Percentiles rank a stretch among this genome's conserved stretches.
phyloP scores from a whole-genome alignment of 352 stramenopile genomes.

The Pythium myriotylum region DNA sequence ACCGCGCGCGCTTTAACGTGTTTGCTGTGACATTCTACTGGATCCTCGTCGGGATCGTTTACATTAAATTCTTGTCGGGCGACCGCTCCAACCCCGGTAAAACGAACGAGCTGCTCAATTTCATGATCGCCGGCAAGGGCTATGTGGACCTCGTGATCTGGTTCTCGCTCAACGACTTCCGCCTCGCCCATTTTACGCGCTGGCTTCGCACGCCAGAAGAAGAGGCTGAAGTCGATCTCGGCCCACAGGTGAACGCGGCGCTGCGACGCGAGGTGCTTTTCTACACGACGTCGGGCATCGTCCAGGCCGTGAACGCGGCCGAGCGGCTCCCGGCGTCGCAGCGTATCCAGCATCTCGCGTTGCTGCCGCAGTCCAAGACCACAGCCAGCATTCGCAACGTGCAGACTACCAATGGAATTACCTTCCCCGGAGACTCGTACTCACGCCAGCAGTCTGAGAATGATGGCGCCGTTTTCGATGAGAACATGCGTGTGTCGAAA shows the following conservation, averaged over 20 bases:
- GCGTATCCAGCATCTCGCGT: conserved; percentile 80
- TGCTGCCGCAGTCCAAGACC: conserved; percentile 76
- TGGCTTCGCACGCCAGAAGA: conserved; percentile 57
- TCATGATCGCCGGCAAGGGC: conserved; percentile 84
- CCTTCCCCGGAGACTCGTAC: conserved; percentile 36
- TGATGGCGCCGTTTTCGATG: conserved; percentile 54
- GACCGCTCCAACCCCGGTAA: conserved; percentile 56
- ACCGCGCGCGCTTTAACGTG: conserved; percentile 87
- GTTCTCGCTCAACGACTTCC: conserved; percentile 88
- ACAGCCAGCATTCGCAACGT: conserved; percentile 20
- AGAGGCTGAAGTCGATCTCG: conserved; percentile 81
- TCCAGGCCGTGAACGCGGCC: conserved; percentile 82
- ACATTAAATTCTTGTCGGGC: conserved; percentile 76
- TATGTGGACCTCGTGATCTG: conserved; percentile 90
- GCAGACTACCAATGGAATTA: conserved; percentile 8
- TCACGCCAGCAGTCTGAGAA: conserved; percentile 56
- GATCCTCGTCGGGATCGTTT: conserved; percentile 78
- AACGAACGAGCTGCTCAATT: conserved; percentile 82
- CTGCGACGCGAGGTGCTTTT: conserved; percentile 88
- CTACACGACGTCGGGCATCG: conserved; percentile 90
- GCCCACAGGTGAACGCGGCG: conserved; percentile 88
- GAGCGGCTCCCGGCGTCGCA: conserved; percentile 73
- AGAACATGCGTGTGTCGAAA: conserved; percentile 75
- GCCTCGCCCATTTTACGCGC: conserved; percentile 72
- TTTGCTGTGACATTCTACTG: conserved; percentile 89